Percentiles rank a stretch among this genome's conserved stretches.
phyloP scores from a whole-genome alignment of 1,284 basidiomycete species.

The Moniliophthora roreri region DNA sequence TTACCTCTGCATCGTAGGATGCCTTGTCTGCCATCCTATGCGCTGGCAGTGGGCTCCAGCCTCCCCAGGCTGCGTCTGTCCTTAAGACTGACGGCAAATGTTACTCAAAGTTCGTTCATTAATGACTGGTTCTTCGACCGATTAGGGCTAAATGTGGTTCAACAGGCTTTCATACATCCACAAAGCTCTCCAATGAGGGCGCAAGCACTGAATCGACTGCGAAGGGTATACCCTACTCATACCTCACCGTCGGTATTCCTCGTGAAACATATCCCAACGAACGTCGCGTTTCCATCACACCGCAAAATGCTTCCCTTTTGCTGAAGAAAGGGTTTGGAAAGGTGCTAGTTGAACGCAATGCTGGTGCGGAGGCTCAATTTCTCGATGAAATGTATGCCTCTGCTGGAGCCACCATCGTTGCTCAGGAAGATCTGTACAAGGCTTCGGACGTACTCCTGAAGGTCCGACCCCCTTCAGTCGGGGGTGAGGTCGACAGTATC shows the following conservation, averaged over 20 bases:
- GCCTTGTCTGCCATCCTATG: slow-evolving; percentile 30
- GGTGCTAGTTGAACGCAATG: slow-evolving; percentile 71
- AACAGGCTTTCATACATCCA: slow-evolving; percentile 16
- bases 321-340: slow-evolving; percentile 79
- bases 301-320: slow-evolving; percentile 69
- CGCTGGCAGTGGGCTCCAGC: slow-evolving; percentile 22
- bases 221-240: slow-evolving; percentile 66
- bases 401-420: slow-evolving; percentile 76
- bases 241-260: slow-evolving; percentile 76
- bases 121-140: background rate
- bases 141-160: background rate
- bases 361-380: slow-evolving; percentile 74
- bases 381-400: slow-evolving; percentile 73
- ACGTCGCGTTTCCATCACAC: slow-evolving; percentile 77
- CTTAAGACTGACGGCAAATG: background rate
- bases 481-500: slow-evolving; percentile 58
- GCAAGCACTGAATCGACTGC: slow-evolving; percentile 22
- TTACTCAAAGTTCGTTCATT: background rate
- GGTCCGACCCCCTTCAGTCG: slow-evolving; percentile 70
- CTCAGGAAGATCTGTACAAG: slow-evolving; percentile 60
- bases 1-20: slow-evolving; percentile 20
- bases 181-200: background rate
- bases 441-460: slow-evolving; percentile 78
- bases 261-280: slow-evolving; percentile 75
- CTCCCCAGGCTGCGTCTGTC: slow-evolving; percentile 14